Percentiles rank a stretch among this genome's conserved stretches.
These are phyloP conservation scores for Suhomyces yuchorum DNA, from an alignment of 1,139 yeast species.

Conservation along the genomic window DNA sequence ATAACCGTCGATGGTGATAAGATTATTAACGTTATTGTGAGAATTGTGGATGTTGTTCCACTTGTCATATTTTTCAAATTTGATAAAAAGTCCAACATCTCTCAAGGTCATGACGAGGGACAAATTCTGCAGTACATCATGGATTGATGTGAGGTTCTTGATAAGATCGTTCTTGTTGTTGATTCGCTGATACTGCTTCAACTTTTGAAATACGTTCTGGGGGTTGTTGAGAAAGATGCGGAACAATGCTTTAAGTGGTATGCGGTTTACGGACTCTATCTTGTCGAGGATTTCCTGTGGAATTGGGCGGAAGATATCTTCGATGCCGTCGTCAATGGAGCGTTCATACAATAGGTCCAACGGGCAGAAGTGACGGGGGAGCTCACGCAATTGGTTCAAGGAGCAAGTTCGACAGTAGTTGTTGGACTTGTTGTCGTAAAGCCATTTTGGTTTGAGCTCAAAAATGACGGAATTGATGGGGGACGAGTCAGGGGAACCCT, in stretches of 20 bases:
- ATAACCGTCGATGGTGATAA: constrained; percentile 29
- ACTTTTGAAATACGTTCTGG: constrained; percentile 40
- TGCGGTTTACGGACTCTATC: constrained; percentile 22
- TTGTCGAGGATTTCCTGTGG: constrained; percentile 24
- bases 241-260: constrained; percentile 36
- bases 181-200: constrained; percentile 40
- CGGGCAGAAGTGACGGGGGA: constrained; percentile 46
- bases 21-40: constrained; percentile 37
- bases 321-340: constrained; percentile 36
- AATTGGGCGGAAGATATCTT: constrained; percentile 36
- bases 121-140: constrained; percentile 49
- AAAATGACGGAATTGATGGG: constrained; percentile 35
- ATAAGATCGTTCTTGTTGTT: constrained; percentile 39
- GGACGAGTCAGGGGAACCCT: constrained; percentile 13
- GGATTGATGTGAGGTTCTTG: constrained; percentile 34
- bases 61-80: constrained; percentile 39
- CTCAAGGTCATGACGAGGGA: constrained; percentile 56
- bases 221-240: constrained; percentile 31
- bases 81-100: constrained; percentile 55
- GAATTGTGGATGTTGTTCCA: constrained; percentile 35
- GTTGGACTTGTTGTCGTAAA: constrained; percentile 40
- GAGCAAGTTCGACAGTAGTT: constrained; percentile 52
- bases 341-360: constrained; percentile 40
- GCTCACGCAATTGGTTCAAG: constrained; percentile 38
- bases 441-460: constrained; percentile 53